Base-by-base conservation (phyloP, 768 basidiomycete genomes). In the Termitomyces sp. region DNA sequence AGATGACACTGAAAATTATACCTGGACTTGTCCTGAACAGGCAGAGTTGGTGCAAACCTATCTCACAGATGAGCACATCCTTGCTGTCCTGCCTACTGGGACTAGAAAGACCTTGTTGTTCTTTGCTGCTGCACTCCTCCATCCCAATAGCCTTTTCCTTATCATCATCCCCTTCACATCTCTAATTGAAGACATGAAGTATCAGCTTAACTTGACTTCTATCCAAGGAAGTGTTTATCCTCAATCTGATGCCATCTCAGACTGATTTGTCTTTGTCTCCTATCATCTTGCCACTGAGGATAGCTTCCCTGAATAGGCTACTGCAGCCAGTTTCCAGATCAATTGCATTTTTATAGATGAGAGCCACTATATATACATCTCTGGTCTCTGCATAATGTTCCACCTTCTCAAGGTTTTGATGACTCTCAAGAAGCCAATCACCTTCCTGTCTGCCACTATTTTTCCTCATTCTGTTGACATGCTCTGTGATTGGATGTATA, bases 381-480 rank as follows among this genome's bases (percentile, higher is more conserved):
- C n/a, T n/a, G n/a, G n/a, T n/a, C n/a, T n/a, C n/a, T n/a, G n/a
- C n/a, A n/a, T n/a, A n/a, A n/a, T n/a, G n/a, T 56, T 56, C 32
- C 3, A 32, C 2, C 39, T 40, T 2, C 37, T 56, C 34, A 49
- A 37, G 9, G 18, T 13, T 18, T 24, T 48, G 14, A 49, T 37
- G 5, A 22, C 46, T 13, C 16, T 49, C 16, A 16, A 13, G 20
- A 40, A 40, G 10, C 55, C 55, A 20, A 39, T 56, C 13, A 56
- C 55, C 10, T 56, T 56, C 16, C 22, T 56, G 1, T 56, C 55
- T 18, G 55, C 55, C 0, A 56, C 55, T 5, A 43, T 56, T 13
- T 56, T 56, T 24, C 55, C 48, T 10, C 39, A 37, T 1, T 56
- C 55, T n/a, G 32, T 49, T 12, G 39, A 50, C 4, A 10, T 32